phyloP scores from a whole-genome alignment of 139 green algal species.

The Micractinium conductrix region DNA sequence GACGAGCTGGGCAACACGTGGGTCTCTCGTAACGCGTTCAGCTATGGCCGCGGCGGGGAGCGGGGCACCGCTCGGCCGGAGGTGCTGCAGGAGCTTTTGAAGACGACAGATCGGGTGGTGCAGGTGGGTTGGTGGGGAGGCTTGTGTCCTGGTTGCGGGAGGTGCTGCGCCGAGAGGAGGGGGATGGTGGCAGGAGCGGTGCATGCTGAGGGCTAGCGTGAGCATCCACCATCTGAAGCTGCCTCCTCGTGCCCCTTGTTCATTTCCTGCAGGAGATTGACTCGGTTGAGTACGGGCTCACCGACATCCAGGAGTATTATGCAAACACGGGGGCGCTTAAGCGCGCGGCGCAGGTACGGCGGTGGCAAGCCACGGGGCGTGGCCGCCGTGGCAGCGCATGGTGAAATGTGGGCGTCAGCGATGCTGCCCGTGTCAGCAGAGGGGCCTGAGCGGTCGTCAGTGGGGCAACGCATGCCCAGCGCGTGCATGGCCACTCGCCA shows the following conservation, averaged over 20 bases:
- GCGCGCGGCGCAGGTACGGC: slow-evolving; percentile 71
- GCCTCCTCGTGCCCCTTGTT: no score
- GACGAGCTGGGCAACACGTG: slow-evolving; percentile 96
- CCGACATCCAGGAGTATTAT: slow-evolving; percentile 86
- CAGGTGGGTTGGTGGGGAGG: slow-evolving; percentile 45
- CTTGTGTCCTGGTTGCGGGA: background rate
- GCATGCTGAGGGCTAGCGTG: no score
- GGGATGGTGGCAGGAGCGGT: background rate
- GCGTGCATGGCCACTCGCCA: background rate
- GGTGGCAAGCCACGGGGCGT: no score
- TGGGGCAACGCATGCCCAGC: background rate
- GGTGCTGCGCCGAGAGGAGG: background rate
- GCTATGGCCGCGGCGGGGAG: slow-evolving; percentile 87
- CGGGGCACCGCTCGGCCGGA: slow-evolving; percentile 78
- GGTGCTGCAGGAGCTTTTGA: slow-evolving; percentile 80
- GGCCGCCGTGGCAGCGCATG: no score
- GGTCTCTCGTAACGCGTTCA: slow-evolving; percentile 94
- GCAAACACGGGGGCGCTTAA: slow-evolving; percentile 83
- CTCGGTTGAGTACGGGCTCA: slow-evolving; percentile 98
- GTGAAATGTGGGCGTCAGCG: no score
- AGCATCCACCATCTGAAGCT: no score
- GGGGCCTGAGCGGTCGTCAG: no score
- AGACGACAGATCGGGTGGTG: slow-evolving; percentile 87
- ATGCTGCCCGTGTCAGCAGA: no score
- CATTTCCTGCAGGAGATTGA: slow-evolving; percentile 90